phyloP scores from a whole-genome alignment of 2,329 filamentous ascomycete genomes.

The Pleoardoris graminearum region DNA sequence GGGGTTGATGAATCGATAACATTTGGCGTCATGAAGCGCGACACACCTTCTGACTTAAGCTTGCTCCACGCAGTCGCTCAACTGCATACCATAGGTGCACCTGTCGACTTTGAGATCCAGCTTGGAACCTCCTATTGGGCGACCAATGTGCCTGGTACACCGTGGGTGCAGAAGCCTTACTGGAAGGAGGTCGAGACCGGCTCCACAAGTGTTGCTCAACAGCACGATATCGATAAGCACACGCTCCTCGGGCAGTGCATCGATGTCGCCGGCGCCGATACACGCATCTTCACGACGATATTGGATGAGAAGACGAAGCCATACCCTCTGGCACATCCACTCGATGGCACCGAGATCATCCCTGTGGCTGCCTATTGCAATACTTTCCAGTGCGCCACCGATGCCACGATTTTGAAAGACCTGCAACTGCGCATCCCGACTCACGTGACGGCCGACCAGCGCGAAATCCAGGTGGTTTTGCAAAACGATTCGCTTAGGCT shows the following conservation, averaged over 20 bases:
- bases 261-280: constrained; percentile 17
- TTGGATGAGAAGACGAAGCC: constrained; percentile 47
- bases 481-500: constrained; percentile 38
- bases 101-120: constrained; percentile 27
- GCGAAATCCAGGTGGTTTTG: constrained; percentile 46
- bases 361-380: constrained; percentile 50
- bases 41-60: constrained; percentile 28
- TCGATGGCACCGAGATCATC: constrained; percentile 50
- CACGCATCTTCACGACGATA: constrained; percentile 31
- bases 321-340: constrained; percentile 48
- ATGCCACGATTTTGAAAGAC: constrained; percentile 32
- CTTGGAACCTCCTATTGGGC: constrained; percentile 14
- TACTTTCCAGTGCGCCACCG: constrained; percentile 45
- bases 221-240: constrained; percentile 21
- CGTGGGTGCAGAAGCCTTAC: constrained; percentile 33
- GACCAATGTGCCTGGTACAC: constrained; percentile 15
- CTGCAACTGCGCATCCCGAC: constrained; percentile 45
- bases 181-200: constrained; percentile 21
- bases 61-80: constrained; percentile 34
- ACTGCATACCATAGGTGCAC: constrained; percentile 36
- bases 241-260: constrained; percentile 18
- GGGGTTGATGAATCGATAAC: constrained; percentile 38
- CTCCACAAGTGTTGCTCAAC: not conserved
- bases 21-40: constrained; percentile 38
- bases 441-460: constrained; percentile 36